These are phyloP conservation scores for Saturnispora galanensis DNA, from an alignment of 805 yeast species.

Conservation along the genomic window DNA sequence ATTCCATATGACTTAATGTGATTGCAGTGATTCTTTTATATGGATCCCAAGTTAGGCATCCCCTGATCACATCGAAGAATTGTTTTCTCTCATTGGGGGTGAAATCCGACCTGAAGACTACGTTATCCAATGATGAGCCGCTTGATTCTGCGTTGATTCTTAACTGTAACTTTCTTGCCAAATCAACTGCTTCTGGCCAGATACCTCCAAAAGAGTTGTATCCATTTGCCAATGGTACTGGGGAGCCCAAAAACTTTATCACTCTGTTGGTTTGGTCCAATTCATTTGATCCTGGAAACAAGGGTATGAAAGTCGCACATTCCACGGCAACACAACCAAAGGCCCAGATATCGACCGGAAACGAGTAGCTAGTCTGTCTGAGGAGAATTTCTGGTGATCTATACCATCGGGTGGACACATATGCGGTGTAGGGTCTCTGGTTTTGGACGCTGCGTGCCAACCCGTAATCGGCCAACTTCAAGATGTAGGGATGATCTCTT, in stretches of 20 bases:
- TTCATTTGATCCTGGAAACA: constrained; percentile 77
- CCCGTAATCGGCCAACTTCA: constrained; percentile 76
- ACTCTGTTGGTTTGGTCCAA: constrained; percentile 70
- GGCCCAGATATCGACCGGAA: constrained; percentile 78
- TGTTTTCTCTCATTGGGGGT: constrained; percentile 26
- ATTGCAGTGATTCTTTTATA: constrained; percentile 45
- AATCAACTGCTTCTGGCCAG: constrained; percentile 54
- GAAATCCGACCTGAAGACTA: constrained; percentile 38
- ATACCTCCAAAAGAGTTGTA: constrained; percentile 50
- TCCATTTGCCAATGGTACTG: constrained; percentile 27
- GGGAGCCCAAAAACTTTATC: constrained; percentile 64
- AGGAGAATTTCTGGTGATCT: constrained; percentile 73
- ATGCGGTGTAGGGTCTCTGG: constrained; percentile 53
- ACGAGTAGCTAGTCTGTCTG: constrained; percentile 51
- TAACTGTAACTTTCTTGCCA: constrained; percentile 35
- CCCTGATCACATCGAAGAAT: constrained; percentile 33
- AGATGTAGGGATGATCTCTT: constrained; percentile 39
- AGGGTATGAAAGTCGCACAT: constrained; percentile 59
- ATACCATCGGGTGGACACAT: constrained; percentile 81
- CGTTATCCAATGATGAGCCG: constrained; percentile 38
- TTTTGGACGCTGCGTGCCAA: constrained; percentile 53
- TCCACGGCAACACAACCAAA: constrained; percentile 75
- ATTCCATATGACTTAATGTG: constrained; percentile 38
- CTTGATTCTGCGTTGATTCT: constrained; percentile 18
- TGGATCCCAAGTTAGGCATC: constrained; percentile 75